Evolutionary conservation across 2,329 filamentous ascomycete species (phyloP).

Genomic region (Pestalotiopsis sp.): DNA sequence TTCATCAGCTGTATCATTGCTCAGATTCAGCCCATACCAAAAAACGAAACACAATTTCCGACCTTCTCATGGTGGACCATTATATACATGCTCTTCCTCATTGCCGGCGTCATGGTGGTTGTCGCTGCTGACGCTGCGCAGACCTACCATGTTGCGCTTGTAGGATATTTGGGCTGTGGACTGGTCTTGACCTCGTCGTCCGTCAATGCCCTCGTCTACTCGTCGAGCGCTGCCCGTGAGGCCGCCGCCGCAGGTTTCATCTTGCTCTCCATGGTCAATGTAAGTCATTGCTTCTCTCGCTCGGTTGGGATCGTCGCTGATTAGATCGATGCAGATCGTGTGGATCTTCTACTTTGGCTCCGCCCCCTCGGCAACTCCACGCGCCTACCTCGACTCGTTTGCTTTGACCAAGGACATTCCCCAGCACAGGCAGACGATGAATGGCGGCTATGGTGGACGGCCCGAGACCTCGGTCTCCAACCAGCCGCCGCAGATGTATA

Average conservation of each 20-base stretch:
- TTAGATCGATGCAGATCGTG: constrained; percentile 64
- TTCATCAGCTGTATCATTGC: constrained; percentile 86
- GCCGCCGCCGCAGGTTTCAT: constrained; percentile 93
- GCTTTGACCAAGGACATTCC: constrained; percentile 85
- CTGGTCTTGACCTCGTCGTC: constrained; percentile 84
- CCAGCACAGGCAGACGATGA: constrained; percentile 71
- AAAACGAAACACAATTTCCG: constrained; percentile 61
- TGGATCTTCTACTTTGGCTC: constrained; percentile 99
- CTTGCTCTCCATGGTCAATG: constrained; percentile 86
- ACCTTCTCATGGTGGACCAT: constrained; percentile 93
- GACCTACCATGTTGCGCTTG: constrained; percentile 89
- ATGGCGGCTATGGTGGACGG: constrained; percentile 71
- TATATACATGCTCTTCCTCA: constrained; percentile 82
- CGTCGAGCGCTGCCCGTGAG: constrained; percentile 70
- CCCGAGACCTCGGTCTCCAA: constrained; percentile 82
- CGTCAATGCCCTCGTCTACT: constrained; percentile 85
- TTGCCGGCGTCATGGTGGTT: constrained; percentile 77
- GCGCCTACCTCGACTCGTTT: constrained; percentile 93
- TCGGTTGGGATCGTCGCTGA: not conserved
- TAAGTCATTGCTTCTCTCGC: constrained; percentile 48
- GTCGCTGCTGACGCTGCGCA: constrained; percentile 82
- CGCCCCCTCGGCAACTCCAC: constrained; percentile 80
- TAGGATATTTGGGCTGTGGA: constrained; percentile 82
- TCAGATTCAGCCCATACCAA: constrained; percentile 48
- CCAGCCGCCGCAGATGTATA: constrained; percentile 93